Conservation (phyloP, 225 moss, liverwort and hornwort genomes). For the Pleurozium schreberi region DNA sequence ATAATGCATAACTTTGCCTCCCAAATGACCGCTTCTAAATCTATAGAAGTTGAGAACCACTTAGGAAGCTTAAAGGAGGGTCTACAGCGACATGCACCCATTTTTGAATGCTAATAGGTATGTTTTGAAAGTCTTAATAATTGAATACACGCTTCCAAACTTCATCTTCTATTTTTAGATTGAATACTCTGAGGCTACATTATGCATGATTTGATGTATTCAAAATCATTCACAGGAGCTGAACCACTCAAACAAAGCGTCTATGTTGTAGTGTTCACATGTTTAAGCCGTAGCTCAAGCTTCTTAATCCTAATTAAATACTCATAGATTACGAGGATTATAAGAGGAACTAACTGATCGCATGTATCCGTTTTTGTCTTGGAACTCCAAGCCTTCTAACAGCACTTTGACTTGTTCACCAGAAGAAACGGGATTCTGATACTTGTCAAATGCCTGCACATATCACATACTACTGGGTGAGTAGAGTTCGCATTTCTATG, state of each 20-base stretch:
- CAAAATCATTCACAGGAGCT: not conserved
- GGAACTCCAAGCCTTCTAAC: slow-evolving; percentile 7
- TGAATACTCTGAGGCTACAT: not conserved
- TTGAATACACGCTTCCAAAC: not conserved
- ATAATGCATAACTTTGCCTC: not conserved
- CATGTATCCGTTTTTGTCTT: not conserved
- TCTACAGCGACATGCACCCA: not conserved
- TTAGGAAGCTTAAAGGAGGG: not conserved
- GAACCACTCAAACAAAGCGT: not conserved
- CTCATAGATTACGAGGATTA: not conserved
- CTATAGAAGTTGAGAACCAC: not conserved
- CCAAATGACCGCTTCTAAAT: not conserved
- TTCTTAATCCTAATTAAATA: not conserved
- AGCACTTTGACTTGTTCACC: slow-evolving; percentile 13
- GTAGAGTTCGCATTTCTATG: not conserved
- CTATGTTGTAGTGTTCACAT: not conserved
- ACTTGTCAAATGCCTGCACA: slow-evolving; percentile 19
- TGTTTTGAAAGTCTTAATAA: not conserved
- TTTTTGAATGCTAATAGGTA: no score
- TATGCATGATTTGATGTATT: not conserved
- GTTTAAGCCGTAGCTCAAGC: not conserved
- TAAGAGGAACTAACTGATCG: slow-evolving; percentile 1
- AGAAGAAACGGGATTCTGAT: slow-evolving; percentile 10
- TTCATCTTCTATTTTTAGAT: not conserved
- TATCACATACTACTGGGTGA: not conserved